Base-by-base conservation (phyloP, 805 yeast species). In the Jamesozyma rosinii region DNA sequence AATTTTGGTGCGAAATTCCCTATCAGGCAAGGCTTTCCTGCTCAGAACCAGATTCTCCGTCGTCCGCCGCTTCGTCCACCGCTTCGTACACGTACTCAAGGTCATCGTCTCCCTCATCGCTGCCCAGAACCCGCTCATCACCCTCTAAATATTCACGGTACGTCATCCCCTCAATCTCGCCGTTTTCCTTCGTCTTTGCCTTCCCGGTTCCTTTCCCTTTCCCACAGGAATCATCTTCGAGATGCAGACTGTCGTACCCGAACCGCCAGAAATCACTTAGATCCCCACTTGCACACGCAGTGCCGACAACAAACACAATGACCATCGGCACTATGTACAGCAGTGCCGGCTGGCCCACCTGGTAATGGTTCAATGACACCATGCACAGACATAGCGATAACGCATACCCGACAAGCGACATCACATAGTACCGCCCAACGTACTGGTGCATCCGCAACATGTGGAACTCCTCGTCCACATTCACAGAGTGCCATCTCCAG, bases 321-420 rank as follows among this genome's bases (percentile, higher is more conserved):
- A 72, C 37, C 3, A 64, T 52, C 4, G 88, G 88, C 3, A 78
- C 78, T 21, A 81, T 58, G 53, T 79, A 81, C 17, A 82, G 54
- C 47, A 82, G 61, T 0, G 87, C 87, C 1, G 88, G 88, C 58
- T 81, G 88, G 0, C 79, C 85, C 10, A 53, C 57, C 1, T 68
- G 51, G 47, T 52, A 73, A 3, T 53, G 40, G 27, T 64, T 61
- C 40, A 73, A 57, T 3, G 68, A 73, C 2, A 47, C 50, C 39
- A 71, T 59, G 1, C 86, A 75, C 0, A 53, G 38, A 0, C 57
- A 19, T 33, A 81, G 54, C 0, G 77, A 81, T n/a, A 67, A 4
- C 0, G 61, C 43, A 55, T 81, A 81, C 10, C 76, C 69, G 2
- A 67, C 31, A n/a, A 79, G 19, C 2, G 76, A 66, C 3, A 65